Conservation (phyloP, 1,284 basidiomycete species). For the Trichosporon sp. region DNA sequence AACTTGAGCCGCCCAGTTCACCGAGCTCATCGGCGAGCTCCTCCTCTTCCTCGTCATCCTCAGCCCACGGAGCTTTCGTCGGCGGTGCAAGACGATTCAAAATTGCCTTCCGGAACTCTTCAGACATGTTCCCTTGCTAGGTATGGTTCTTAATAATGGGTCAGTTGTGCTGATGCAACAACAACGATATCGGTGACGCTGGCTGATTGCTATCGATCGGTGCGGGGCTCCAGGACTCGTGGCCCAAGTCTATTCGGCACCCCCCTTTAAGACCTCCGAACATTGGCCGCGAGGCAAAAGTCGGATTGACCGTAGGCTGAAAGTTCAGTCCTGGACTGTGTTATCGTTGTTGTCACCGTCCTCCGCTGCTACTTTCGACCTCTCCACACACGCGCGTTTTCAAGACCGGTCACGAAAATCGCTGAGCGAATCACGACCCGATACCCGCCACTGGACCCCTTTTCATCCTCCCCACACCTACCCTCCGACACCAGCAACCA, state of each 20-base stretch:
- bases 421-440: not conserved
- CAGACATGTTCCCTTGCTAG: conserved; percentile 33
- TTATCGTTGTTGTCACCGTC: not conserved
- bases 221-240: not conserved
- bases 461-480: not conserved
- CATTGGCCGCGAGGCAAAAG: conserved; percentile 1
- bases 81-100: conserved; percentile 41
- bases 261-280: not conserved
- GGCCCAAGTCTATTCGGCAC: not conserved
- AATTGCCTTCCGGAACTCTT: conserved; percentile 42
- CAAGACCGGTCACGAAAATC: too few species aligned
- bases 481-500: not conserved
- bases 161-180: not conserved
- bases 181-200: not conserved
- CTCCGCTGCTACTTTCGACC: not conserved
- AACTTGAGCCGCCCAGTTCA: conserved; percentile 51
- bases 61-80: conserved; percentile 44
- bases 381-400: too few species aligned
- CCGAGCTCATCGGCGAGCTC: conserved; percentile 61
- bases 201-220: not conserved
- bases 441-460: not conserved
- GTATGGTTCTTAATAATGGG: not conserved
- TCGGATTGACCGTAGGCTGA: not conserved
- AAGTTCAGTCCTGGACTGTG: not conserved
- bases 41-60: conserved; percentile 52